Evolutionary conservation across 192 early-diverging fungal species (phyloP), one percentile per base, ranked within the genome.

Genomic region (Linnemannia zychae): DNA sequence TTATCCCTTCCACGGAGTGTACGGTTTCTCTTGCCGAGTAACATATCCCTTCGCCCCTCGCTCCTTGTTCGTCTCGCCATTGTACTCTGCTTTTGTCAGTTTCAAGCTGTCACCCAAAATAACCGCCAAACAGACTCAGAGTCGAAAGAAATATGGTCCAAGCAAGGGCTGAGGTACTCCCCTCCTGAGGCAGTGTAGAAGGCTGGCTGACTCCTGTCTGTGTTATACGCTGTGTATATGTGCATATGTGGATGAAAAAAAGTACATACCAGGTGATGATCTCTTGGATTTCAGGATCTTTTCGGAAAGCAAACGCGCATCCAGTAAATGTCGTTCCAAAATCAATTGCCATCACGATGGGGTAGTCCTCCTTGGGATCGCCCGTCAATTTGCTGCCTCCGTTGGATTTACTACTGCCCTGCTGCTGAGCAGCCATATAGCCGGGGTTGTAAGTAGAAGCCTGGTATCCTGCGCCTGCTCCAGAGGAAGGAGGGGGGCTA

Each of bases 211-310:
- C 44, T 48, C 40, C 24, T 46, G 57, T 31, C 24, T 2, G 57
- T 37, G 17, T 13, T 47, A 71, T 31, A 31, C 70, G 6, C 17
- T 31, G 28, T 60, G 0, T 18, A 24, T 31, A 15, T 60, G 0
- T 28, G 34, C 16, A 31, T 24, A n/a, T 28, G 37, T 40, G 38
- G 48, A 74, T n/a, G 33, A 57, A n/a, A 63, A 44, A 66, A 66
- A 67, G 4, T 52, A 74, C 75, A 69, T 88, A 91, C 90, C 90
- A 91, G 63, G 87, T 87, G 37, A 87, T 81, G 53, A 91, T 80
- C 74, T 91, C 90, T 57, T 79, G 80, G 3, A 91, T 81, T 78
- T 91, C 90, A 24, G 82, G 82, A 66, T 90, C 81, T 50, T 91
- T 88, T 31, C 79, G 74, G 47, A 88, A 89, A 13, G 90, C 88